phyloP scores from a whole-genome alignment of 2,329 filamentous ascomycete species.

The Xylaria sp. region DNA sequence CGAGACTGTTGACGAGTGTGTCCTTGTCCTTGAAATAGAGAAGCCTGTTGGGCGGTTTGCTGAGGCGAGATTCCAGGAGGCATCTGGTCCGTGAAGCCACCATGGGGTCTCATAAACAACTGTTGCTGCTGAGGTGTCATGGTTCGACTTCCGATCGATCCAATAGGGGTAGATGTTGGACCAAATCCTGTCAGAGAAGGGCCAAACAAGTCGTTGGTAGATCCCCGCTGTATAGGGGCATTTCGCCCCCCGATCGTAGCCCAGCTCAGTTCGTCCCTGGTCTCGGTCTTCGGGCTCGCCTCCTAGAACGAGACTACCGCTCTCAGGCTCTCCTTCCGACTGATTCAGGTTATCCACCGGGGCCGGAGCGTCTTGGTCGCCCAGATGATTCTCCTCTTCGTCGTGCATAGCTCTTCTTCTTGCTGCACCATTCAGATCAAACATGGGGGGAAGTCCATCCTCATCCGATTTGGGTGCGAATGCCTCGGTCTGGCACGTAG shows the following conservation, averaged over 20 bases:
- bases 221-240: slow-evolving; percentile 66
- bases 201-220: slow-evolving; percentile 50
- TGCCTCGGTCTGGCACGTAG: slow-evolving; percentile 37
- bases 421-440: slow-evolving; percentile 75
- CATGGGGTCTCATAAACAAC: slow-evolving; percentile 62
- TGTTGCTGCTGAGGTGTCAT: slow-evolving; percentile 75
- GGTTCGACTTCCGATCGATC: slow-evolving; percentile 61
- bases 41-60: slow-evolving; percentile 41
- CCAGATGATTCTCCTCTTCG: slow-evolving; percentile 55
- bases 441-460: slow-evolving; percentile 62
- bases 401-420: slow-evolving; percentile 75
- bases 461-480: slow-evolving; percentile 23
- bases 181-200: slow-evolving; percentile 47
- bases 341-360: slow-evolving; percentile 40
- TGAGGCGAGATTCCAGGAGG: slow-evolving; percentile 53
- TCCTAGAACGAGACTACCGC: slow-evolving; percentile 78
- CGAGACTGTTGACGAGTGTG: slow-evolving; percentile 81
- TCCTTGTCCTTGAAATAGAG: slow-evolving; percentile 54
- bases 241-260: slow-evolving; percentile 54
- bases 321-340: slow-evolving; percentile 71
- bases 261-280: slow-evolving; percentile 43
- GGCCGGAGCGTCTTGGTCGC: slow-evolving; percentile 46
- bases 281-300: slow-evolving; percentile 86
- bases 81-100: slow-evolving; percentile 55
- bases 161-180: slow-evolving; percentile 46